Conservation (phyloP, 306 rosid species). For the Biancaea sappan region DNA sequence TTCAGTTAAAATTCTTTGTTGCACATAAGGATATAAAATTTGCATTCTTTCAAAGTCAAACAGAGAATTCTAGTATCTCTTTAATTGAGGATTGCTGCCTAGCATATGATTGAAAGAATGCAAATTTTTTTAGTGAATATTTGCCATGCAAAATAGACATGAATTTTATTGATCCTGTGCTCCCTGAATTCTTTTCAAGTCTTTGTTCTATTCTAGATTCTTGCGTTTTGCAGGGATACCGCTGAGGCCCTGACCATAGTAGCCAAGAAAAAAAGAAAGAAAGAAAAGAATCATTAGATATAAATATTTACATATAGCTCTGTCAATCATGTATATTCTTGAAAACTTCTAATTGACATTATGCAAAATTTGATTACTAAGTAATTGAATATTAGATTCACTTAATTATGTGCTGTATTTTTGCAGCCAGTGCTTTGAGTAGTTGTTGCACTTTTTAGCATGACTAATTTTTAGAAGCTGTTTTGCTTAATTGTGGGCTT, state of each 20-base stretch:
- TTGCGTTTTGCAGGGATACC: neutral
- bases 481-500: conserved; percentile 31
- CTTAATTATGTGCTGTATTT: conserved; percentile 7
- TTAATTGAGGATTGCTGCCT: neutral
- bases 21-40: neutral
- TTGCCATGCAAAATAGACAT: neutral
- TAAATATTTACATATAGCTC: neutral
- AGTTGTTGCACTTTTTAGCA: conserved; percentile 3
- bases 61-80: neutral
- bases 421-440: neutral
- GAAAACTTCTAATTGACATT: neutral
- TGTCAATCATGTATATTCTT: neutral
- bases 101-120: neutral
- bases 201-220: neutral
- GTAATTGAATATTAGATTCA: neutral
- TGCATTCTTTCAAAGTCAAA: neutral
- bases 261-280: neutral
- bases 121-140: neutral
- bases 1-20: neutral
- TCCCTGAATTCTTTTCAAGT: neutral
- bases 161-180: neutral
- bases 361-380: neutral
- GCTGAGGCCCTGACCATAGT: too few species aligned
- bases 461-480: neutral
- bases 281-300: neutral